Conservation (phyloP, 345 rosid species). For the Gossypium bickii region DNA sequence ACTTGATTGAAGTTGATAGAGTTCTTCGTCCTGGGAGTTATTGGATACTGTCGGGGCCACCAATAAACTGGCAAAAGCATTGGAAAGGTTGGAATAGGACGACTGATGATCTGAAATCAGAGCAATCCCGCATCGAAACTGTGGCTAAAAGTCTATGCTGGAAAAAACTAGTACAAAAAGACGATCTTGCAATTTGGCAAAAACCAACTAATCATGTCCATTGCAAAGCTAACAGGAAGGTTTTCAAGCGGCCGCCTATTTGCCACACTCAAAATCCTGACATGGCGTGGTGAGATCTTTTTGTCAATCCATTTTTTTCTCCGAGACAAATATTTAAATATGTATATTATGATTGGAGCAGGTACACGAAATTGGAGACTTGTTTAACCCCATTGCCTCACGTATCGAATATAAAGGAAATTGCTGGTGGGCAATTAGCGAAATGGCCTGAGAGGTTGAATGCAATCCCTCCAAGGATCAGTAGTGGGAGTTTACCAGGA, state of each 20-base stretch:
- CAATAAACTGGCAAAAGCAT: slow-evolving; percentile 73
- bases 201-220: slow-evolving; percentile 82
- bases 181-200: slow-evolving; percentile 80
- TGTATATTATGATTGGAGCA: slow-evolving; percentile 1
- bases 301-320: not conserved
- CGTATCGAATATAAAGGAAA: slow-evolving; percentile 47
- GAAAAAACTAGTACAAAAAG: slow-evolving; percentile 64
- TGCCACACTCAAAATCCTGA: slow-evolving; percentile 70
- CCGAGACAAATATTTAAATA: no score
- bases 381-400: slow-evolving; percentile 84
- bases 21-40: slow-evolving; percentile 87
- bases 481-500: slow-evolving; percentile 47
- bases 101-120: slow-evolving; percentile 48
- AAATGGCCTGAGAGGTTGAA: slow-evolving; percentile 83
- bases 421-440: slow-evolving; percentile 62
- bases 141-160: slow-evolving; percentile 76
- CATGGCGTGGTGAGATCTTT: slow-evolving; percentile 59
- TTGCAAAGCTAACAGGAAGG: slow-evolving; percentile 50
- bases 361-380: slow-evolving; percentile 82
- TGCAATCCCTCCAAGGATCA: slow-evolving; percentile 75
- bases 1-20: slow-evolving; percentile 80
- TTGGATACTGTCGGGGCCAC: slow-evolving; percentile 94
- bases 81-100: slow-evolving; percentile 89
- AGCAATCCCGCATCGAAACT: slow-evolving; percentile 52
- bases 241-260: slow-evolving; percentile 53